phyloP scores from a whole-genome alignment of 805 yeast species.

The Candida maris region DNA sequence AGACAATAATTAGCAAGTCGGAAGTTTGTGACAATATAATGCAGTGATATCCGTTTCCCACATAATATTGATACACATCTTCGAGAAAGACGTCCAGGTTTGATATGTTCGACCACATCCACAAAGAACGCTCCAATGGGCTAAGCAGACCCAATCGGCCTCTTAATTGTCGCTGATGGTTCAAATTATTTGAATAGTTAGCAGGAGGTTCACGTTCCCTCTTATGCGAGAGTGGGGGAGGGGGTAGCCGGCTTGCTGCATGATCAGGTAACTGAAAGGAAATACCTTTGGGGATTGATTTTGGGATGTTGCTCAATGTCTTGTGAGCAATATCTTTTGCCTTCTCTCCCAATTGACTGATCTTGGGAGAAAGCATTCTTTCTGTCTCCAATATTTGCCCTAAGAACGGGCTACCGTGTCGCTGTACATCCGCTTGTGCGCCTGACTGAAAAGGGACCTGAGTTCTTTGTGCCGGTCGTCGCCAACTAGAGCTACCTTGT shows the following conservation, averaged over 20 bases:
- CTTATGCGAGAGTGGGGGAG: conserved; percentile 15
- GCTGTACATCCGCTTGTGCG: not conserved
- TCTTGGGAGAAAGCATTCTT: conserved; percentile 17
- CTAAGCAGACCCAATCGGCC: conserved; percentile 42
- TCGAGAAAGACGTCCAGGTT: conserved; percentile 83
- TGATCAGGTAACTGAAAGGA: conserved; percentile 19
- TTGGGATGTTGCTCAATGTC: conserved; percentile 23
- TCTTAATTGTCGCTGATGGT: conserved; percentile 25
- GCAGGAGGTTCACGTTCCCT: conserved; percentile 11
- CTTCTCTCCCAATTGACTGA: conserved; percentile 22
- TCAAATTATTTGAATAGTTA: conserved; percentile 4
- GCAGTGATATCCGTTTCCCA: conserved; percentile 80
- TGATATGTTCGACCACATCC: conserved; percentile 96
- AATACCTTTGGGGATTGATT: conserved; percentile 20
- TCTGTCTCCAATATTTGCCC: conserved; percentile 20
- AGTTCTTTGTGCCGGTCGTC: conserved; percentile 4
- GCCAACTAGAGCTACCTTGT: conserved; percentile 4
- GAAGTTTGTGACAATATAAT: conserved; percentile 63
- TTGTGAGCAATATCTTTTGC: conserved; percentile 28
- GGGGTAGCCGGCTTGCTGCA: conserved; percentile 15
- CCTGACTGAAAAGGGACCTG: conserved; percentile 4
- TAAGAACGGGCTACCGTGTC: conserved; percentile 10
- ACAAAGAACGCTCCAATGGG: conserved; percentile 74
- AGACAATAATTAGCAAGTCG: conserved; percentile 71
- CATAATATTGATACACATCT: conserved; percentile 78